phyloP scores from a whole-genome alignment of 306 rosid genomes.

The Hylodesmum podocarpum region DNA sequence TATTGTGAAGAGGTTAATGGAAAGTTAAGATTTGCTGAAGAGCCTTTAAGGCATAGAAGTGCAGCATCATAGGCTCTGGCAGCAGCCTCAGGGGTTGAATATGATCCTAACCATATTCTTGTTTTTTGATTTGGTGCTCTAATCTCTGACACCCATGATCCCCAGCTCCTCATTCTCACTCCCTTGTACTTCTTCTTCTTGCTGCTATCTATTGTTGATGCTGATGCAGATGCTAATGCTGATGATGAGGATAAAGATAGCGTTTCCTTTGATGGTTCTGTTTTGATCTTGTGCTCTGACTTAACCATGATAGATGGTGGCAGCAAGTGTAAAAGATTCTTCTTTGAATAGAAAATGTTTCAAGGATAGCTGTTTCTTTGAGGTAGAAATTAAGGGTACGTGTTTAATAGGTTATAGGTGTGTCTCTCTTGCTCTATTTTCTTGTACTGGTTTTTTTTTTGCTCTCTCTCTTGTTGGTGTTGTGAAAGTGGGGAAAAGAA shows the following conservation, averaged over 20 bases:
- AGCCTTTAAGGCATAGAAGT: constrained; percentile 84
- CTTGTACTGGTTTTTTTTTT: background rate
- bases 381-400: constrained; percentile 7
- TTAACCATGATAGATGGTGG: constrained; percentile 63
- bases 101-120: constrained; percentile 96
- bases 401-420: constrained; percentile 18
- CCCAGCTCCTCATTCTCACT: constrained; percentile 99
- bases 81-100: constrained; percentile 94
- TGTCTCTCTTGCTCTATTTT: constrained; percentile 1
- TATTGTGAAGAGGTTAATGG: constrained; percentile 45
- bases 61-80: constrained; percentile 99
- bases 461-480: background rate
- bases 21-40: constrained; percentile 85
- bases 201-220: constrained; percentile 27
- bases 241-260: background rate
- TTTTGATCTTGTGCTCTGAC: constrained; percentile 54
- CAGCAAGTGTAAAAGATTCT: constrained; percentile 10
- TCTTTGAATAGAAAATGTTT: constrained; percentile 5
- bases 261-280: constrained; percentile 35
- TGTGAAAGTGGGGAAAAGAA: constrained; percentile 39
- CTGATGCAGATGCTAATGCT: background rate
- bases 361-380: background rate
- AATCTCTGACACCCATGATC: constrained; percentile 96
- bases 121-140: constrained; percentile 97
- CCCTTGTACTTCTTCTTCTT: constrained; percentile 74